Percentiles rank a stretch among this genome's conserved stretches.
Conservation (phyloP, 306 rosid genomes). For the Quercus dentata region DNA sequence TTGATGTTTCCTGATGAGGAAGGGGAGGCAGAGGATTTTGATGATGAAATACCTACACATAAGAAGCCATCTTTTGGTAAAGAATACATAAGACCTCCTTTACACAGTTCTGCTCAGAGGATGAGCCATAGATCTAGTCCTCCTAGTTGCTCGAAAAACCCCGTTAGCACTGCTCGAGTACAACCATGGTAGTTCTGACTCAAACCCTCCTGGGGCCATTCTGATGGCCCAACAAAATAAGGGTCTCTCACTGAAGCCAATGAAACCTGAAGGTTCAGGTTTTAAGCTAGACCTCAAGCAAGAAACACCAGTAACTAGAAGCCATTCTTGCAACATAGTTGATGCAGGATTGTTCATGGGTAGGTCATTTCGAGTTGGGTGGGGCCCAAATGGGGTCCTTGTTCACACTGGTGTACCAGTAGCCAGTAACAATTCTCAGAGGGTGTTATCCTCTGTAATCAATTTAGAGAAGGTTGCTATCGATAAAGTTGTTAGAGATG, state of each 20-base stretch:
- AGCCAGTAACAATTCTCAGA: constrained; percentile 48
- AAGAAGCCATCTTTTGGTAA: constrained; percentile 43
- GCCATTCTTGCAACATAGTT: constrained; percentile 64
- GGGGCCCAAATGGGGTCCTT: constrained; percentile 97
- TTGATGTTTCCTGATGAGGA: constrained; percentile 74
- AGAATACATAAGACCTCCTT: constrained; percentile 45
- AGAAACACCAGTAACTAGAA: constrained; percentile 65
- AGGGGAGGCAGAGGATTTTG: constrained; percentile 43
- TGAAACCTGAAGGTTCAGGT: constrained; percentile 79
- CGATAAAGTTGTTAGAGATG: constrained; percentile 84
- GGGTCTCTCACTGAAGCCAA: constrained; percentile 47
- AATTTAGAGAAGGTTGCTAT: constrained; percentile 84
- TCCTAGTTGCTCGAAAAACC: constrained; percentile 59
- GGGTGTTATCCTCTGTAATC: constrained; percentile 67
- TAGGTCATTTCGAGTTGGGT: constrained; percentile 90
- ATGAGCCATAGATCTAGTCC: constrained; percentile 51
- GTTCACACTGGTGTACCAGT: constrained; percentile 76
- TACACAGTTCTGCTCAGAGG: constrained; percentile 48
- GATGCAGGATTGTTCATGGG: constrained; percentile 99
- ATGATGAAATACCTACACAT: constrained; percentile 18
- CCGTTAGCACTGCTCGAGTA: constrained; percentile 88
- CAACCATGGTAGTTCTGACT: constrained; percentile 70
- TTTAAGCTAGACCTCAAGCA: constrained; percentile 67
- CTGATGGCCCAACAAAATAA: constrained; percentile 81
- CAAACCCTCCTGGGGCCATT: constrained; percentile 68